These are phyloP conservation scores for Paramyrothecium sp. DNA, from an alignment of 2,329 filamentous ascomycete genomes.

Conservation along the genomic window DNA sequence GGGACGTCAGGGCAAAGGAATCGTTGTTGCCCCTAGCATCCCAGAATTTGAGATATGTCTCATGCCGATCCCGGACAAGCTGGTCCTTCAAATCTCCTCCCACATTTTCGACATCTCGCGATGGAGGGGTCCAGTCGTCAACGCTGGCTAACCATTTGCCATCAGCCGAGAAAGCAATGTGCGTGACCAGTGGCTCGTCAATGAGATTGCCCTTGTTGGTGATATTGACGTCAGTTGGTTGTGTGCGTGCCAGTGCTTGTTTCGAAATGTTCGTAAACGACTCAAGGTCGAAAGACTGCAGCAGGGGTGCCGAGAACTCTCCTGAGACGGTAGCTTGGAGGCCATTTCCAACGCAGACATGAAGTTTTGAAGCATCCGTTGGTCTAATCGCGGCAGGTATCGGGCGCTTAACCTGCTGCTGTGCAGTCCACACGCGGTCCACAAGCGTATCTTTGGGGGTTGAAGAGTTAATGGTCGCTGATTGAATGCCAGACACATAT, in stretches of 20 bases:
- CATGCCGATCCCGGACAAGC: slow-evolving; percentile 54
- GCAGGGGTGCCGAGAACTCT: slow-evolving; percentile 51
- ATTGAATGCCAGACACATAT: slow-evolving; percentile 82
- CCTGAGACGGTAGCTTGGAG: slow-evolving; percentile 55
- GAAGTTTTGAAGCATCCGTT: slow-evolving; percentile 58
- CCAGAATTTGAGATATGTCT: slow-evolving; percentile 93
- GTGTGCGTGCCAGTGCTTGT: slow-evolving; percentile 86
- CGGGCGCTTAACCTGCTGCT: slow-evolving; percentile 42
- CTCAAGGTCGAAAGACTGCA: slow-evolving; percentile 87
- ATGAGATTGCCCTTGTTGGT: slow-evolving; percentile 70
- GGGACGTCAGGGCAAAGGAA: slow-evolving; percentile 73
- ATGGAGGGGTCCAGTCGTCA: slow-evolving; percentile 83
- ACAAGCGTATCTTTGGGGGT: slow-evolving; percentile 53
- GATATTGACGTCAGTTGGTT: slow-evolving; percentile 77
- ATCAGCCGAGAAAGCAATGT: slow-evolving; percentile 74
- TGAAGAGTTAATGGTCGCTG: slow-evolving; percentile 48
- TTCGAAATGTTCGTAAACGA: slow-evolving; percentile 76
- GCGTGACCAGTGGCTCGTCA: slow-evolving; percentile 73
- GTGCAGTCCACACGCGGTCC: slow-evolving; percentile 46
- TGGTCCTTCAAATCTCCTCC: slow-evolving; percentile 35
- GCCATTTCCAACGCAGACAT: slow-evolving; percentile 65
- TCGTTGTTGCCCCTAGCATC: slow-evolving; percentile 55
- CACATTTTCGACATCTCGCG: slow-evolving; percentile 59
- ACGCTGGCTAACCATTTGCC: slow-evolving; percentile 89
- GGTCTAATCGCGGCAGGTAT: slow-evolving; percentile 65